Evolutionary conservation across 805 yeast genomes (phyloP), one percentile per base, ranked within the genome.

Genomic region (Suhomyces xylopsoci): DNA sequence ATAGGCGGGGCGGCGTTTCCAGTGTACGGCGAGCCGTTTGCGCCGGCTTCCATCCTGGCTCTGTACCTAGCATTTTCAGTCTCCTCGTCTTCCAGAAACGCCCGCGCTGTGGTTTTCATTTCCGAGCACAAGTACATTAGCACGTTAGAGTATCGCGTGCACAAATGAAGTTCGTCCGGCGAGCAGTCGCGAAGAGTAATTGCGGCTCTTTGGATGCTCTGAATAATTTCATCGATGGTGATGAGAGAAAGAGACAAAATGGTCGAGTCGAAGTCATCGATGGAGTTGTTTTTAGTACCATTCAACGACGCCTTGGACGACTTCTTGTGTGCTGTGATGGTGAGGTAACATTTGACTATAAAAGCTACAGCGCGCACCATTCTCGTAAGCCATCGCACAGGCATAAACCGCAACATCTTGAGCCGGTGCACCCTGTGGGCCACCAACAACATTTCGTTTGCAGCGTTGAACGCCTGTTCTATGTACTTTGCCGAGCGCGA

Each of bases 371-470:
- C 89, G 60, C 93, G 82, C 19, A 92, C 91, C 25, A 90, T 83
- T 49, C 96, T 77, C 0, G 89, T 87, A 6, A 88, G 84, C 96
- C 97, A 91, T 56, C 97, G 75, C n/a, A 90, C 91, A 1, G 98
- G 97, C 85, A 91, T 90, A 63, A 79, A 87, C 52, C 83, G 76
- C 50, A 90, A 70, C 75, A 86, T 70, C 53, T 80, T 81, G 53
- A 87, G 69, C 55, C 77, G 77, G 60, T 86, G 89, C 5, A 90
- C 83, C 40, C 94, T 70, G 51, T 81, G 82, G 3, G 92, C 88
- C 4, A 87, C 85, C 22, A 80, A 77, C 25, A 92, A 70, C 60
- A 89, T 81, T 63, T 88, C 96, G 60, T 85, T 84, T 1, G 97
- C 97, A 0, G 97, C 87, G 53, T 77, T 82, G 58, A 86, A 89